Percentiles rank a stretch among this genome's conserved stretches.
Conservation (phyloP, 2,329 filamentous ascomycete genomes). For the Fusarium luffae region DNA sequence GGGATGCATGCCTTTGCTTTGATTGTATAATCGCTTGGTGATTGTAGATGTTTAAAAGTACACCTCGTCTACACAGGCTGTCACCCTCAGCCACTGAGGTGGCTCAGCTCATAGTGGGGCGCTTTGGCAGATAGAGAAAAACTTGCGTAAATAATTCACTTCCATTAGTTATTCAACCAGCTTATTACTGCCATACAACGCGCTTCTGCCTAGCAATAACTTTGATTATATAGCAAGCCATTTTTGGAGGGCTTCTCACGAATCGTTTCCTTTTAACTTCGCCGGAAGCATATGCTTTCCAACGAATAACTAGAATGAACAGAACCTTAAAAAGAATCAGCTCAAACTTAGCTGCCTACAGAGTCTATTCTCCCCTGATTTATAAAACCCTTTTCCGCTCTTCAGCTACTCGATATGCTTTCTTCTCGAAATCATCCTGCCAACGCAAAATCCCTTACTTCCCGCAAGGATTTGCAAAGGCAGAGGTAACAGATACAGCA, state of each 20-base stretch:
- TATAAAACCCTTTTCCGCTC: background rate
- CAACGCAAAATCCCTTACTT: background rate
- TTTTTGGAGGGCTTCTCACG: background rate
- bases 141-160: background rate
- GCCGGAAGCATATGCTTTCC: background rate
- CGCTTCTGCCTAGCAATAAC: background rate
- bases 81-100: background rate
- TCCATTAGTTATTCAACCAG: background rate
- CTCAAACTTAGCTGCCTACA: background rate
- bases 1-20: too few species aligned
- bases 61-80: background rate
- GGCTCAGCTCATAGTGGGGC: background rate
- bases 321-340: background rate
- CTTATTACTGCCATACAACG: background rate
- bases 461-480: too few species aligned
- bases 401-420: background rate
- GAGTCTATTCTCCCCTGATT: background rate
- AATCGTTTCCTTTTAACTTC: background rate
- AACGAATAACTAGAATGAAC: background rate
- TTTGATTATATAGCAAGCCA: background rate
- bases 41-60: background rate
- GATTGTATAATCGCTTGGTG: too few species aligned
- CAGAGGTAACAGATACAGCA: background rate
- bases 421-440: background rate
- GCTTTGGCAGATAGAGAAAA: background rate